A percentile compares a stretch with the other conserved stretches of the same genome.
Conservation (phyloP, 768 basidiomycete genomes). For the Kwoniella dendrophila region DNA sequence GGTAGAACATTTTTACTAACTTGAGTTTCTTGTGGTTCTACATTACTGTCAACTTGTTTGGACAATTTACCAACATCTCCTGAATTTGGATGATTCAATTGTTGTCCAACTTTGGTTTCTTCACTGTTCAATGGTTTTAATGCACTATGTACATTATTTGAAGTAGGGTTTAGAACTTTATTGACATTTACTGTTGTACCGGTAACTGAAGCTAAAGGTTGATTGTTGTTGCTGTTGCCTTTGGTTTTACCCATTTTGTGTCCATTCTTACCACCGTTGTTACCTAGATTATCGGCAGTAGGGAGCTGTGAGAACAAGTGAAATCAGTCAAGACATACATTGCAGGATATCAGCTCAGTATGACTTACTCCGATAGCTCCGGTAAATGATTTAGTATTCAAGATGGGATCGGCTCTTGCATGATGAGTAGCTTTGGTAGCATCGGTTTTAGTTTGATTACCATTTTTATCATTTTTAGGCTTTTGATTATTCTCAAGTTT, state of each 20-base stretch:
- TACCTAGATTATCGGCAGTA: conserved; percentile 1
- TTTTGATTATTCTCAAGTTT: background rate
- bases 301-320: background rate
- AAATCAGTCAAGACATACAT: background rate
- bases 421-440: conserved; percentile 7
- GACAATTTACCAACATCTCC: conserved; percentile 3
- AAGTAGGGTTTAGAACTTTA: conserved; percentile 1
- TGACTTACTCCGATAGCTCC: conserved; percentile 3
- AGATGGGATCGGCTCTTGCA: conserved; percentile 2
- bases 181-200: background rate
- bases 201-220: background rate
- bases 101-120: conserved; percentile 5
- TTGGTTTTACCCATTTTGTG: conserved; percentile 9
- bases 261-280: background rate
- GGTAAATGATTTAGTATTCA: background rate
- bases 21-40: conserved; percentile 4
- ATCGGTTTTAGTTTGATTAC: conserved; percentile 8
- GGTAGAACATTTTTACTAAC: background rate
- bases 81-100: conserved; percentile 8
- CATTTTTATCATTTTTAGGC: conserved; percentile 1
- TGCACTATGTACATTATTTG: background rate
- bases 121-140: conserved; percentile 2
- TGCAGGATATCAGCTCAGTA: background rate
- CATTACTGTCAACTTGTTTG: conserved; percentile 5
- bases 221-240: background rate